Base-by-base conservation (phyloP, 371 early-diverging fungal species). In the Entomophthora muscae region DNA sequence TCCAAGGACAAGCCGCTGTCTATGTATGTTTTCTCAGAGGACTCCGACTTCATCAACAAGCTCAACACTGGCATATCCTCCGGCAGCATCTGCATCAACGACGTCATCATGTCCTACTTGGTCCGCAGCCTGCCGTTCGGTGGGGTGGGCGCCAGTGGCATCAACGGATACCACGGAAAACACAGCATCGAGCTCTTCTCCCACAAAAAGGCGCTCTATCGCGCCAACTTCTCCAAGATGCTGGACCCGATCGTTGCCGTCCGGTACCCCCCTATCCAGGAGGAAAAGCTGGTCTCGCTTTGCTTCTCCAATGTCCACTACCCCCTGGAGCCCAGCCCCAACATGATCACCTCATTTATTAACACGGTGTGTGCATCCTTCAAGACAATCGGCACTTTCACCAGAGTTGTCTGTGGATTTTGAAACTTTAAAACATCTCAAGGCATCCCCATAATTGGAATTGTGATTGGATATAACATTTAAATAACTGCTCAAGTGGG, bases 91-190 rank as follows among this genome's bases (percentile, higher is more conserved):
- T 65, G 75, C 28, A 75, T 90, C 64, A 95, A 97, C 73, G 95
- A 95, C 66, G 79, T 81, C 17, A 61, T 91, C 31, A 32, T 42
- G 2, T 54, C 54, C 23, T 42, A 23, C 54, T 1, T 65, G 73
- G 84, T 82, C 64, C 70, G 76, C 32, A 63, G 68, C 29, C 65
- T 89, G 22, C 96, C 95, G 30, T 95, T 95, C 72, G 95, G 95
- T 65, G 98, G 96, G 21, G 79, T 84, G 5, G 96, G 96, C 1
- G 65, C 71, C 2, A 89, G 90, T 13, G 98, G 98, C 22, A 80
- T 86, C 71, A 96, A 96, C 57, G 69, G 69, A 12, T 95, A 95
- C 72, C 89, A 88, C 63, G 95, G 95, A 31, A 75, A 76, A 56
- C 69, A 72, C 64, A 85, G 89, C 1, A 89, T 91, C 65, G 71